These are phyloP conservation scores for Didymella sp. DNA, from an alignment of 2,329 filamentous ascomycete genomes.

Conservation along the genomic window DNA sequence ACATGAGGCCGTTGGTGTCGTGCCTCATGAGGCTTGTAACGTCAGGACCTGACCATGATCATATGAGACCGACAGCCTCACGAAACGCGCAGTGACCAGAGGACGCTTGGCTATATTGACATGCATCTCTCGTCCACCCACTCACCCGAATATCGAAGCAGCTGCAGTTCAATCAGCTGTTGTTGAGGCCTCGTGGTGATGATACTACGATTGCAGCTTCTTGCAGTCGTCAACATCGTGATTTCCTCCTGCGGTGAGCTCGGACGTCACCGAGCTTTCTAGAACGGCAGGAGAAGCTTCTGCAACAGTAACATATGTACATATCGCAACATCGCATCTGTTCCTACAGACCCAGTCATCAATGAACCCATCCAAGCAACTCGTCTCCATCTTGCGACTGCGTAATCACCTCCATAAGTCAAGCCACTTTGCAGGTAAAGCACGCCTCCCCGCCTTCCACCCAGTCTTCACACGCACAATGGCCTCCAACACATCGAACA, in stretches of 20 bases:
- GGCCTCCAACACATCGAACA: constrained; percentile 4
- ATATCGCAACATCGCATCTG: neutral
- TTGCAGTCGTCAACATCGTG: neutral
- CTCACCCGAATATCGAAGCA: neutral
- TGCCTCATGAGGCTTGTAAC: neutral
- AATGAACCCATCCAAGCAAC: constrained; percentile 8
- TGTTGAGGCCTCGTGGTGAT: no score
- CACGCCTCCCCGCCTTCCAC: neutral
- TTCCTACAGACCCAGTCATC: neutral
- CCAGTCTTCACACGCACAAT: constrained; percentile 6
- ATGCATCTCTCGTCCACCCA: neutral
- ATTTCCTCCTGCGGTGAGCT: neutral
- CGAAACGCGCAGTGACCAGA: neutral
- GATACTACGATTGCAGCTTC: neutral
- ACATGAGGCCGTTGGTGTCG: constrained; percentile 5
- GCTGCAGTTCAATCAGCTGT: no score
- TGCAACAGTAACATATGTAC: constrained; percentile 1
- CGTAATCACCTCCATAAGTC: neutral
- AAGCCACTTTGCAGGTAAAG: neutral
- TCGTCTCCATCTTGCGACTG: neutral
- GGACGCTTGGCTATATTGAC: neutral
- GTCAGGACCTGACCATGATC: neutral
- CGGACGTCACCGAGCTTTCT: constrained; percentile 17
- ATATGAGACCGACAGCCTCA: constrained; percentile 10
- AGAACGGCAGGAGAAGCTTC: constrained; percentile 16